Conservation (phyloP, 768 basidiomycete genomes). For the Boletellus emodensis region DNA sequence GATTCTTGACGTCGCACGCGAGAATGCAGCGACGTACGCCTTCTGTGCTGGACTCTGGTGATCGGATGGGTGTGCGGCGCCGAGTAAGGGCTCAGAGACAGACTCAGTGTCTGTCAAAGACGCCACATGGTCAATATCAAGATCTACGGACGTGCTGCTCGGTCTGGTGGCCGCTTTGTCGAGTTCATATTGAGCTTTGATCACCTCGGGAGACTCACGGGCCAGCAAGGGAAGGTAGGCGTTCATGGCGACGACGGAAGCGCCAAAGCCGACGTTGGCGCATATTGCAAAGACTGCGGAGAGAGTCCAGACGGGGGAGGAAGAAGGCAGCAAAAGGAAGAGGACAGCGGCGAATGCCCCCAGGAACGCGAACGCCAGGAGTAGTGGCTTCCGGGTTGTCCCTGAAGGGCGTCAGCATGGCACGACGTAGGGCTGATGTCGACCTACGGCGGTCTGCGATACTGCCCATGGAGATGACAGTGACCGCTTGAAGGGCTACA, state of each 20-base stretch:
- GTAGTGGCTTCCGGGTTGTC: conserved; percentile 69
- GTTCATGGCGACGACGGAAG: conserved; percentile 85
- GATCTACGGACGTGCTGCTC: conserved; percentile 20
- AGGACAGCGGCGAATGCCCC: conserved; percentile 66
- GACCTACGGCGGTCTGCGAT: conserved; percentile 85
- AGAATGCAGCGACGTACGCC: conserved; percentile 56
- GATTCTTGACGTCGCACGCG: conserved; percentile 74
- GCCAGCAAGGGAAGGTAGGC: conserved; percentile 79
- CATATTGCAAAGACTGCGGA: conserved; percentile 66
- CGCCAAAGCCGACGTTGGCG: conserved; percentile 85
- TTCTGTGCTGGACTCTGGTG: conserved; percentile 23
- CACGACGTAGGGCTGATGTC: too few species aligned
- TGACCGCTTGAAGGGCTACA: conserved; percentile 87
- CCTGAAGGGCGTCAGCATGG: conserved; percentile 37
- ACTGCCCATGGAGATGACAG: conserved; percentile 90
- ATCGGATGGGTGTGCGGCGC: conserved; percentile 2
- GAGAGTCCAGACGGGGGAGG: conserved; percentile 65
- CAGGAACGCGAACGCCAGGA: conserved; percentile 67
- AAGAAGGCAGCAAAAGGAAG: conserved; percentile 72
- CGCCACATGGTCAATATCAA: conserved; percentile 3
- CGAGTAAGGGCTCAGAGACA: conserved; percentile 37
- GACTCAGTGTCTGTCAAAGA: conserved; percentile 20
- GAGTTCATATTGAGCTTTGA: conserved; percentile 34
- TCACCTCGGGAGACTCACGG: conserved; percentile 58
- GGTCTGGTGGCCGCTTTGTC: conserved; percentile 5